Base-by-base conservation (phyloP, 2,329 filamentous ascomycete species). In the Aureobasidium sp. region DNA sequence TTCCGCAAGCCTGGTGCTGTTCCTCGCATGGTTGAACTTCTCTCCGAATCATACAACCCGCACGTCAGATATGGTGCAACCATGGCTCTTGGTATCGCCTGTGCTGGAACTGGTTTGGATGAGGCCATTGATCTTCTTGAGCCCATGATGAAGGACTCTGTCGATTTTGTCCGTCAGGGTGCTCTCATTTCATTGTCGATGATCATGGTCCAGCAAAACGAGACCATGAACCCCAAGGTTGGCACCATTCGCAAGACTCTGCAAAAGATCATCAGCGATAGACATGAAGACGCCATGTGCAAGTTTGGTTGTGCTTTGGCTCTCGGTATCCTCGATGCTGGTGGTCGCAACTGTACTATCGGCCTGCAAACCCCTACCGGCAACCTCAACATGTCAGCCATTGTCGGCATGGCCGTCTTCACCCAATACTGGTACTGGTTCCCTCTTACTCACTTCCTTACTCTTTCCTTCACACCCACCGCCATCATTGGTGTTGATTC, bases 361-460 rank as follows among this genome's bases (percentile, higher is more conserved):
- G 93, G 93, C 34, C 82, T 99, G 42, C 94, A 99, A 75, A 99
- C 94, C 1, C 94, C 96, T 77, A 97, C 93, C 0, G 95, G 95
- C 66, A 99, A 97, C 73, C 85, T 99, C 67, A 97, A 99, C 81
- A 97, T 99, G 92, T 86, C 92, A n/a, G 95, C 91, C 64, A 96
- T 99, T 67, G 92, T 99, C 25, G 95, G 94, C 67, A 96, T 96
- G 86, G 93, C 91, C 32, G 89, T 99, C 59, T 99, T 99, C 77
- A 96, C 92, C 9, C 94, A 99, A 74, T 99, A 99, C 80, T 99
- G 94, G 94, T 99, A 99, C 80, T 99, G 94, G 94, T 99, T 99
- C 84, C 94, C 94, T 63, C 88, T 97, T 70, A 96, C 94, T 34
- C 94, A 99, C 77, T 99, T 99, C 85, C 76, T 99, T 62, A 95